Evolutionary conservation across 139 green algal species (phyloP).

Genomic region (Chlorella ohadii): DNA sequence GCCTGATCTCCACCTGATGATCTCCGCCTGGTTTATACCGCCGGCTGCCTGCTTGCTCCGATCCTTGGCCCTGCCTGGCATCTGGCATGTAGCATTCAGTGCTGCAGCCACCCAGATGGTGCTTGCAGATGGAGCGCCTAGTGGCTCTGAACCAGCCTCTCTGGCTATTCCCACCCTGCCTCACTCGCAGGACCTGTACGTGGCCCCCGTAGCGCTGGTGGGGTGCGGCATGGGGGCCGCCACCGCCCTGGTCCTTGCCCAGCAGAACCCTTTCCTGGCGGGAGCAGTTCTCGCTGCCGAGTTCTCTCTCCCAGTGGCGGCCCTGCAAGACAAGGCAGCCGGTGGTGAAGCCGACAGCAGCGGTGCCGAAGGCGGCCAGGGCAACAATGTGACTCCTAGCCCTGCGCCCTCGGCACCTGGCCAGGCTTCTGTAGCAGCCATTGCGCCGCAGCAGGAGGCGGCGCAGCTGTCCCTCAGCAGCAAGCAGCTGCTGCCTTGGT

Average conservation of each 20-base stretch:
- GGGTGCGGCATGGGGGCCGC: conserved; percentile 48
- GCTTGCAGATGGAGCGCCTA: too few relatives aligned
- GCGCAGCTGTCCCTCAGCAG: neutral
- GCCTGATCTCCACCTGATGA: too few relatives aligned
- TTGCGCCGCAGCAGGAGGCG: neutral
- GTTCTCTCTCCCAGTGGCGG: conserved; percentile 25
- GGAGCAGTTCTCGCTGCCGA: conserved; percentile 32
- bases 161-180: too few relatives aligned
- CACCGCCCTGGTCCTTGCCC: conserved; percentile 38
- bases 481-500: conserved; percentile 40
- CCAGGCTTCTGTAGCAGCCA: neutral
- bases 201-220: conserved; percentile 47
- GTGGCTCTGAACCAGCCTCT: too few relatives aligned
- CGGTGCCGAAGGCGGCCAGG: too few relatives aligned
- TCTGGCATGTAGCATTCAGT: too few relatives aligned
- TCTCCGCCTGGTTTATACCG: too few relatives aligned
- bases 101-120: too few relatives aligned
- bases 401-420: neutral
- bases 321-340: neutral
- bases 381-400: too few relatives aligned
- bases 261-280: conserved; percentile 26
- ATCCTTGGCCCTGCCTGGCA: too few relatives aligned
- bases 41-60: too few relatives aligned
- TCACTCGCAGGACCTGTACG: conserved; percentile 54
- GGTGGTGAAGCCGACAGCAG: too few relatives aligned